phyloP scores from a whole-genome alignment of 2,329 filamentous ascomycete genomes.

The Herpotrichia juniperi region DNA sequence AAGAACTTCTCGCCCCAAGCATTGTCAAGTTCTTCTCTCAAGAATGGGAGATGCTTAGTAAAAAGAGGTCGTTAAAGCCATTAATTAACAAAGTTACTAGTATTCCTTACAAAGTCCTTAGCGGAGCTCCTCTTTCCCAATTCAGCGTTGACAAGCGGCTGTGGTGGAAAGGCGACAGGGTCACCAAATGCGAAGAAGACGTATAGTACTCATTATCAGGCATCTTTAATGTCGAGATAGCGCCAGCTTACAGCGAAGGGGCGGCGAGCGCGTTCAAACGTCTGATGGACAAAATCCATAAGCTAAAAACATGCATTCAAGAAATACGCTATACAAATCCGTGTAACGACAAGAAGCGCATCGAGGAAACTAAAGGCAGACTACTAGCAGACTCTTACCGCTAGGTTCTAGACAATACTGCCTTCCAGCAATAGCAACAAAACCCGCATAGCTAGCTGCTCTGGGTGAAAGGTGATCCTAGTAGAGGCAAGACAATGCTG shows the following conservation, averaged over 20 bases:
- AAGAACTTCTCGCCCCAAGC: not conserved
- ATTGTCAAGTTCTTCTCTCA: constrained; percentile 2
- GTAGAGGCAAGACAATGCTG: constrained; percentile 44
- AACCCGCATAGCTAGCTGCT: constrained; percentile 25
- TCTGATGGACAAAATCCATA: constrained; percentile 4
- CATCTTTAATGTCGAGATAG: constrained; percentile 1
- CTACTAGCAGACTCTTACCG: constrained; percentile 11
- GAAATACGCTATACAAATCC: constrained; percentile 9
- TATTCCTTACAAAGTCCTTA: not conserved
- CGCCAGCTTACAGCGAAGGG: not conserved
- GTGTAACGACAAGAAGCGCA: too few relatives aligned
- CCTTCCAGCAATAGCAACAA: constrained; percentile 27
- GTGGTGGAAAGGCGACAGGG: not conserved
- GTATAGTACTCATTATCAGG: not conserved
- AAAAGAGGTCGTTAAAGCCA: not conserved
- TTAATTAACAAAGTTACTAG: not conserved
- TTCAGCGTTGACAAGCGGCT: too few relatives aligned
- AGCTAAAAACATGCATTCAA: constrained; percentile 8
- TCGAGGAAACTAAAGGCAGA: too few relatives aligned
- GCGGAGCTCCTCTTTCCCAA: not conserved
- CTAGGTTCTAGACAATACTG: constrained; percentile 24
- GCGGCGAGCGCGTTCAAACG: not conserved
- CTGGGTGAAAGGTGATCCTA: too few relatives aligned
- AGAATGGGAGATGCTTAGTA: not conserved
- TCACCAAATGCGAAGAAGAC: not conserved